Evolutionary conservation across 441 rosid genomes (phyloP).

Genomic region (Brassica hybrid): DNA sequence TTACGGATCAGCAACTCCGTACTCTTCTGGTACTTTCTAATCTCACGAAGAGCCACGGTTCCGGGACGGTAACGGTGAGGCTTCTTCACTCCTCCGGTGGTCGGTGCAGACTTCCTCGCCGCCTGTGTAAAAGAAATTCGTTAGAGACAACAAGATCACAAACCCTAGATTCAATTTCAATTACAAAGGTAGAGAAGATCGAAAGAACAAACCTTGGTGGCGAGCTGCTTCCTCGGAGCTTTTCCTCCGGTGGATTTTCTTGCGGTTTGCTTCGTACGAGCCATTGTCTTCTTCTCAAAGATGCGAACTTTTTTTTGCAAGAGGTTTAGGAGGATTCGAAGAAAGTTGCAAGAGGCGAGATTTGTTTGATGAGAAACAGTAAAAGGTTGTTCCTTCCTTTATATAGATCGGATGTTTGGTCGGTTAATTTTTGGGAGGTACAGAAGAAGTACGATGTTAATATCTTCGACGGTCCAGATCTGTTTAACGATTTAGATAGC

Average conservation of each 20-base stretch:
- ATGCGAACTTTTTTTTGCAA: not conserved
- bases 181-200: too few relatives aligned
- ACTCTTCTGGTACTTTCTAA: too few relatives aligned
- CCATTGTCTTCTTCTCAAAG: constrained; percentile 43
- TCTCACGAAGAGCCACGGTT: too few relatives aligned
- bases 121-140: constrained; percentile 36
- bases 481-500: not conserved
- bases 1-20: too few relatives aligned
- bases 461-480: constrained; percentile 28
- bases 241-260: constrained; percentile 69
- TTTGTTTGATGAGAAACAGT: not conserved
- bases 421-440: constrained; percentile 18
- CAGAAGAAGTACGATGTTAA: not conserved
- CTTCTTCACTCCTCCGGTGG: constrained; percentile 64
- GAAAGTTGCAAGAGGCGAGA: not conserved
- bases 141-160: not conserved
- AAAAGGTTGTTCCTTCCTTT: constrained; percentile 5
- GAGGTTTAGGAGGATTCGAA: too few relatives aligned
- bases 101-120: constrained; percentile 66
- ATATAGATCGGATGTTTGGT: constrained; percentile 22
- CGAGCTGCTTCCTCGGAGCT: constrained; percentile 73
- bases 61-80: too few relatives aligned
- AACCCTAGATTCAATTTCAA: not conserved
- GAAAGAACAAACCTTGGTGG: constrained; percentile 50
- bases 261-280: constrained; percentile 71